Evolutionary conservation across 306 rosid genomes (phyloP).

Genomic region (Dicorynia guianensis): DNA sequence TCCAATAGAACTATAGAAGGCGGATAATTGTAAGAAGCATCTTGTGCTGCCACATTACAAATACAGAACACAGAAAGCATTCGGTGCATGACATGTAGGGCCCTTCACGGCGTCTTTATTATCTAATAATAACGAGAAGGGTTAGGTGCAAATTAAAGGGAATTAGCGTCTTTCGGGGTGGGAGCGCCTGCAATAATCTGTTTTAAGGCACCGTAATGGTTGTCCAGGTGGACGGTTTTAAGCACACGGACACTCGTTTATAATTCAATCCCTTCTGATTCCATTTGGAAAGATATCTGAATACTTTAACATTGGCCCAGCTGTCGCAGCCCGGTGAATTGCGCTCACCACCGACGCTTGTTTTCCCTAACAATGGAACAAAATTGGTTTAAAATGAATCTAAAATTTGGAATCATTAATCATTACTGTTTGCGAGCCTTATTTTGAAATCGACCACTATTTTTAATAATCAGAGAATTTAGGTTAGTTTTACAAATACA

Average conservation of each 20-base stretch:
- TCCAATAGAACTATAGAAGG: not conserved
- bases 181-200: no score
- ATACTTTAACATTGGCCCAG: not conserved
- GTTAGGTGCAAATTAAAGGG: conserved; percentile 34
- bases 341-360: not conserved
- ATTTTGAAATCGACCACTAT: no score
- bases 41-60: no score
- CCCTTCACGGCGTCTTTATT: not conserved
- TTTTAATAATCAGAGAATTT: no score
- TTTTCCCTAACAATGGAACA: not conserved
- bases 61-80: not conserved
- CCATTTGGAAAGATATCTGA: not conserved
- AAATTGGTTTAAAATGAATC: no score
- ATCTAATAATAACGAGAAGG: conserved; percentile 24
- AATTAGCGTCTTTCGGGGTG: not conserved
- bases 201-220: conserved; percentile 1
- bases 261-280: not conserved
- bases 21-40: no score
- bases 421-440: no score
- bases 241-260: no score
- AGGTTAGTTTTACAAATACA: no score
- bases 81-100: not conserved
- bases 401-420: not conserved
- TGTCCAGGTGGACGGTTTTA: not conserved
- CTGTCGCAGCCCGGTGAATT: not conserved